Evolutionary conservation across 805 yeast genomes (phyloP), one percentile per base, ranked within the genome.

Genomic region (Cyberlindnera bimundalis): DNA sequence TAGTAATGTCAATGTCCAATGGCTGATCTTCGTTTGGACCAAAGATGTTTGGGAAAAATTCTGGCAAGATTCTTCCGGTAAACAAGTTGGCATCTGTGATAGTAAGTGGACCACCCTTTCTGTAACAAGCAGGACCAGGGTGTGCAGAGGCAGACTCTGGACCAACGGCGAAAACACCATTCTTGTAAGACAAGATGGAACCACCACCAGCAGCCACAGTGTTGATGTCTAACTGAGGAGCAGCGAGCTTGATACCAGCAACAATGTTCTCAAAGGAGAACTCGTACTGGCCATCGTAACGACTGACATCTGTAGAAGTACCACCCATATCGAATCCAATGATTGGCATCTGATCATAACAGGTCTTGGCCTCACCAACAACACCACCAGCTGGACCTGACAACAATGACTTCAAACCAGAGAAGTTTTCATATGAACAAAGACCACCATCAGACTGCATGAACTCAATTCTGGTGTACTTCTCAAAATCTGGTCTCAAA

Each of bases 191-290:
- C 32, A 84, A 58, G 33, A 79, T 74, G 1, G 88, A 81, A 6
- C 91, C 89, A 40, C 93, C 93, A 33, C 93, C 93, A 2, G 93
- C 90, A 17, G 93, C 93, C 9, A 84, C 88, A 0, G 93, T 84
- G 48, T 79, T 80, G 47, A 84, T 84, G 51, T 84, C 89, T 37
- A 86, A 64, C 56, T 86, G 96, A 3, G 95, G 95, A 11, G 93
- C 79, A 51, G 84, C 93, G 38, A 86, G 81, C 3, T 84, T 81
- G 34, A 86, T 79, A 17, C 91, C 91, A 3, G 95, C 95, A 11
- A 89, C 84, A 2, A 82, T 75, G 3, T 90, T 83, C 59, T 87
- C 95, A 58, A 86, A 84, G 13, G 84, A 84, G 58, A 84, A 91
- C 45, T 84, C 90, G 30, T 45, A 44, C 33, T 74, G 70, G 2